A percentile compares a stretch with the other conserved stretches of the same genome.
These are phyloP conservation scores for Senna siamea DNA, from an alignment of 306 rosid genomes.

Conservation along the genomic window DNA sequence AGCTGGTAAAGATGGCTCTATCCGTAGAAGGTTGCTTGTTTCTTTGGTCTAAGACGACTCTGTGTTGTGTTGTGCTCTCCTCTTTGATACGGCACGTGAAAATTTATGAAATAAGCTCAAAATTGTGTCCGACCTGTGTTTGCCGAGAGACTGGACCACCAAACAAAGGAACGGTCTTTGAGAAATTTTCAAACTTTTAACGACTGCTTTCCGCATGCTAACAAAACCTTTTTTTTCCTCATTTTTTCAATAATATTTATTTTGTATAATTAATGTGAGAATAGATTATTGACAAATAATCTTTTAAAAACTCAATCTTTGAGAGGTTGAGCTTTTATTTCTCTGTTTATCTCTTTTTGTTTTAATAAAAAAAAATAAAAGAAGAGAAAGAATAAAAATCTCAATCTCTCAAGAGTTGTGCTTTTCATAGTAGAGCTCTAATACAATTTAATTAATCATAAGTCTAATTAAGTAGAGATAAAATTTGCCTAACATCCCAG, in stretches of 20 bases:
- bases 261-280: background rate
- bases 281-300: background rate
- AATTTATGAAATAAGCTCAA: background rate
- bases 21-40: background rate
- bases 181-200: background rate
- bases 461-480: background rate
- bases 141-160: background rate
- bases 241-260: too few relatives aligned
- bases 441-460: background rate
- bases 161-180: background rate
- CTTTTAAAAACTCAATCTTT: too few relatives aligned
- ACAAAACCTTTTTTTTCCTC: background rate
- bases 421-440: too few relatives aligned
- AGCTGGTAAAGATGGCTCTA: background rate
- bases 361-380: too few relatives aligned
- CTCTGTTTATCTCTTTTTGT: too few relatives aligned
- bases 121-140: background rate
- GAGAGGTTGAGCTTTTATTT: too few relatives aligned
- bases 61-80: slow-evolving; percentile 25
- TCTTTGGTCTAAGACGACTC: slow-evolving; percentile 43
- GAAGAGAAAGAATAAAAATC: too few relatives aligned
- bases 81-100: slow-evolving; percentile 37
- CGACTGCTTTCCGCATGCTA: background rate
- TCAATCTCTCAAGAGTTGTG: too few relatives aligned
- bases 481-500: background rate